Conservation (phyloP, 2,329 filamentous ascomycete species). For the Emydomyces testavorans region DNA sequence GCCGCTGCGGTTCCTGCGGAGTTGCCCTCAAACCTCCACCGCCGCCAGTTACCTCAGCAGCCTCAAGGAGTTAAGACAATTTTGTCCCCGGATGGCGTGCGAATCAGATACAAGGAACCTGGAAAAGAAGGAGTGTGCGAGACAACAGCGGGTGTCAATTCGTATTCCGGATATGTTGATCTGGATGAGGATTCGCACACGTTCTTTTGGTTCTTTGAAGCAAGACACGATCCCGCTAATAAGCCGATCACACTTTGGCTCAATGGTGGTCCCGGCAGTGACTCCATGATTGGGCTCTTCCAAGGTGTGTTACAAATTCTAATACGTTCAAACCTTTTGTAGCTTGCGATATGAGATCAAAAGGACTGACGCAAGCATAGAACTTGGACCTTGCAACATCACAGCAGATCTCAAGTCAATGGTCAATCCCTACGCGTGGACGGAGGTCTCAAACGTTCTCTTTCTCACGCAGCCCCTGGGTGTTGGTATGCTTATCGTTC, state of each 20-base stretch:
- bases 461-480: conserved; percentile 53
- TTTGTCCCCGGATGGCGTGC: conserved; percentile 35
- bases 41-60: conserved; percentile 28
- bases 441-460: conserved; percentile 48
- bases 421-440: conserved; percentile 51
- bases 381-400: conserved; percentile 36
- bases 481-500: conserved; percentile 32
- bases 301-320: conserved; percentile 28
- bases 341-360: not conserved
- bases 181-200: conserved; percentile 44
- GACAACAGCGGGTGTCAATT: conserved; percentile 44
- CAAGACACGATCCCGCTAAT: conserved; percentile 41
- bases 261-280: conserved; percentile 50
- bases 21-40: conserved; percentile 17
- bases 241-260: conserved; percentile 52
- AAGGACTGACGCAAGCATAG: conserved; percentile 22
- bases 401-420: conserved; percentile 35
- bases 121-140: conserved; percentile 44
- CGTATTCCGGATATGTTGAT: conserved; percentile 50
- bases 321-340: not conserved
- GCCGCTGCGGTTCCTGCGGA: conserved; percentile 18
- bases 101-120: conserved; percentile 49
- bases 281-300: conserved; percentile 44
- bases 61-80: conserved; percentile 31
- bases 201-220: conserved; percentile 56